A percentile compares a stretch with the other conserved stretches of the same genome.
Conservation (phyloP, 73 alveolate genomes). For the Loxodes magnus region DNA sequence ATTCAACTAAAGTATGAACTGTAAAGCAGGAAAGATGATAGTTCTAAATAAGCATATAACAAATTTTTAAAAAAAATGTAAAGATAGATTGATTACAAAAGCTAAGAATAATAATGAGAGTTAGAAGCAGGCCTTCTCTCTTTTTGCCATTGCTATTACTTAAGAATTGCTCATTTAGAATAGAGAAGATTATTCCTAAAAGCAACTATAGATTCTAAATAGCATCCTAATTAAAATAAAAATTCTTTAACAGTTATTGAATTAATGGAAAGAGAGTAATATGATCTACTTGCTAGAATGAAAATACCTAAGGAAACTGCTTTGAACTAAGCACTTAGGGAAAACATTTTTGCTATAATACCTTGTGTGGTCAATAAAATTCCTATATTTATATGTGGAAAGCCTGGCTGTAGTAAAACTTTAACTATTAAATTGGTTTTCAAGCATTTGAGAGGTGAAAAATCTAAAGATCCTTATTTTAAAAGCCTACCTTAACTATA, state of each 20-base stretch:
- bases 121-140: not conserved
- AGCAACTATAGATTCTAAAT: not conserved
- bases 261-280: slow-evolving; percentile 8
- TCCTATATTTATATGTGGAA: slow-evolving; percentile 61
- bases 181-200: slow-evolving; percentile 8
- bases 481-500: slow-evolving; percentile 4
- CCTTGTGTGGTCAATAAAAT: slow-evolving; percentile 40
- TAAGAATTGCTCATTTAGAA: not conserved
- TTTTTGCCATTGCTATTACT: slow-evolving; percentile 10
- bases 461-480: slow-evolving; percentile 18
- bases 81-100: not conserved
- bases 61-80: not conserved
- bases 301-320: slow-evolving; percentile 41
- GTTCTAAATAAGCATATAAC: not conserved
- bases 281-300: slow-evolving; percentile 25
- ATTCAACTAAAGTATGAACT: not conserved
- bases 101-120: not conserved
- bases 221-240: not conserved
- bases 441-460: slow-evolving; percentile 41
- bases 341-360: slow-evolving; percentile 52
- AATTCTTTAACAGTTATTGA: not conserved
- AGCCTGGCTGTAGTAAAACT: slow-evolving; percentile 73
- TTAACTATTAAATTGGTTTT: slow-evolving; percentile 41
- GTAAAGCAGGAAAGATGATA: not conserved
- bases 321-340: slow-evolving; percentile 37